Evolutionary conservation across 306 rosid genomes (phyloP).

Genomic region (Bauhinia variegata): DNA sequence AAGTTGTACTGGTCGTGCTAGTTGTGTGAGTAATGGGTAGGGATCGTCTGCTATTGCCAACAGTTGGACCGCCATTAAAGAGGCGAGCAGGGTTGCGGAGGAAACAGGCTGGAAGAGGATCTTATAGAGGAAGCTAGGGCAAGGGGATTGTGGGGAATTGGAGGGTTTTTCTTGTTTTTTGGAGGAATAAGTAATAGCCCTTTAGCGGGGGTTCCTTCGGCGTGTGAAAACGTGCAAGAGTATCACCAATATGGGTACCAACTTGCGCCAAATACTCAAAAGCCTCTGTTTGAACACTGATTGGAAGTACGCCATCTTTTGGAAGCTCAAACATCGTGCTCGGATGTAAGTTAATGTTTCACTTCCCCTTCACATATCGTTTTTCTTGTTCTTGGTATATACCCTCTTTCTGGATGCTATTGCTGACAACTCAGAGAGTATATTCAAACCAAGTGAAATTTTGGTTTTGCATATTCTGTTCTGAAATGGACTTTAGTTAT

Average conservation of each 20-base stretch:
- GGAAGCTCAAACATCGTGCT: constrained; percentile 90
- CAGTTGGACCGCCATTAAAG: constrained; percentile 97
- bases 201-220: constrained; percentile 39
- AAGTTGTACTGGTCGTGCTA: too few species aligned
- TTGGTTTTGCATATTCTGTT: constrained; percentile 19
- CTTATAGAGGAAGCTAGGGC: constrained; percentile 93
- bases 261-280: constrained; percentile 68
- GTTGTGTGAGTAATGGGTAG: constrained; percentile 66
- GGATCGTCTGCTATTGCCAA: constrained; percentile 73
- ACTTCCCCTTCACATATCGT: background rate
- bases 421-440: background rate
- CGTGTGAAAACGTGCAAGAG: constrained; percentile 43
- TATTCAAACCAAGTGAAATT: background rate
- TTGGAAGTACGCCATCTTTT: constrained; percentile 95
- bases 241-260: constrained; percentile 59
- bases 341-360: constrained; percentile 59
- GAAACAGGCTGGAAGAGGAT: constrained; percentile 99
- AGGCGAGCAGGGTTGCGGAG: constrained; percentile 98
- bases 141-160: constrained; percentile 25
- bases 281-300: constrained; percentile 80
- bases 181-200: constrained; percentile 35
- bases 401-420: constrained; percentile 6
- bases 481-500: constrained; percentile 18
- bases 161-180: constrained; percentile 28
- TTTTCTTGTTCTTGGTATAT: constrained; percentile 3